phyloP scores from a whole-genome alignment of 192 early-diverging fungal species.

The Allomyces macrogynus region DNA sequence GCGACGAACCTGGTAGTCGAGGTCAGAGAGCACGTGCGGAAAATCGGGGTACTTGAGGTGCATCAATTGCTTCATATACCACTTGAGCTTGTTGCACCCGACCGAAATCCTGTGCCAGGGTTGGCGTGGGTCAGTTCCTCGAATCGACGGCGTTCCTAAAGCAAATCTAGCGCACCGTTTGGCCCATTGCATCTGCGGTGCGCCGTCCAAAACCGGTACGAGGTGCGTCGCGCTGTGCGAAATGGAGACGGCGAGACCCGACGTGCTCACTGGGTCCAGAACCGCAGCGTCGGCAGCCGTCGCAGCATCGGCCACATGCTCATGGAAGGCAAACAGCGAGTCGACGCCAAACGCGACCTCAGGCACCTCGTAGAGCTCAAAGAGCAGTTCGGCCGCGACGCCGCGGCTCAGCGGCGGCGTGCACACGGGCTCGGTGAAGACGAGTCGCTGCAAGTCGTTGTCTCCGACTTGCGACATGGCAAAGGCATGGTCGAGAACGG shows the following conservation, averaged over 20 bases:
- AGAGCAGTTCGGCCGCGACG: constrained; percentile 67
- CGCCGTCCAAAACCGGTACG: constrained; percentile 47
- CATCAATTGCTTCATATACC: constrained; percentile 66
- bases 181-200: constrained; percentile 34
- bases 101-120: constrained; percentile 28
- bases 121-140: constrained; percentile 1
- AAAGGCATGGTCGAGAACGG: constrained; percentile 2
- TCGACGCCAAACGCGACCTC: constrained; percentile 71
- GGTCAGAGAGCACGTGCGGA: constrained; percentile 55
- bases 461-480: background rate
- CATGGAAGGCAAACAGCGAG: constrained; percentile 65
- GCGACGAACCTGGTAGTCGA: constrained; percentile 40
- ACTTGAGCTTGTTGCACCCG: constrained; percentile 53
- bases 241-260: constrained; percentile 41
- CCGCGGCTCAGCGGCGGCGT: constrained; percentile 52
- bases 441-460: constrained; percentile 36
- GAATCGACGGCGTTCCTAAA: background rate
- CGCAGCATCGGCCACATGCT: constrained; percentile 28
- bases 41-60: constrained; percentile 81
- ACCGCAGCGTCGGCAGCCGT: constrained; percentile 26
- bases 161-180: constrained; percentile 38
- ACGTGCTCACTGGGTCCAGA: too few relatives aligned
- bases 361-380: constrained; percentile 62
- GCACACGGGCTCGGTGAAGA: constrained; percentile 74
- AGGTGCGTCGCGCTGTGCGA: constrained; percentile 53